Conservation (phyloP, 2,329 filamentous ascomycete species). For the Celoporthe dispersa region DNA sequence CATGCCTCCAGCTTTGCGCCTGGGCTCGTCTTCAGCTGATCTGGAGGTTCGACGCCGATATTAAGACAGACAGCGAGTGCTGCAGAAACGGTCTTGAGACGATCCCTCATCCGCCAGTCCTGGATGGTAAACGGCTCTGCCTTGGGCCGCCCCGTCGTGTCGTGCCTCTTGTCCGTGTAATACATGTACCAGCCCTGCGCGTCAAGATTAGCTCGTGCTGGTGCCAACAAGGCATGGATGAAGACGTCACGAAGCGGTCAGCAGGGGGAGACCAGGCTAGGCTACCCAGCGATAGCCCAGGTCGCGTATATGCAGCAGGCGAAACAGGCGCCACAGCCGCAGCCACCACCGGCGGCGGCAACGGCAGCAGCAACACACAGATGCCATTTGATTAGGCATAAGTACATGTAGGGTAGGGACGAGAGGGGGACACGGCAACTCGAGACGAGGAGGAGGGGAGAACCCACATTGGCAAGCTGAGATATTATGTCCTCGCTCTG, state of each 20-base stretch:
- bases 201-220: constrained; percentile 32
- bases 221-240: too few relatives aligned
- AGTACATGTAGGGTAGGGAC: neutral
- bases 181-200: constrained; percentile 98
- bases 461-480: constrained; percentile 76
- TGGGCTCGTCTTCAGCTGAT: constrained; percentile 93
- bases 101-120: constrained; percentile 97
- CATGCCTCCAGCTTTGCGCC: constrained; percentile 95
- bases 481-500: constrained; percentile 88
- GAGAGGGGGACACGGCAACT: neutral
- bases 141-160: constrained; percentile 88
- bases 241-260: neutral
- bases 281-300: too few relatives aligned
- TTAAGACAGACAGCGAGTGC: constrained; percentile 94
- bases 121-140: constrained; percentile 69
- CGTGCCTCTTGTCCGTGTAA: constrained; percentile 96
- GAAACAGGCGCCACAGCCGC: too few relatives aligned
- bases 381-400: too few relatives aligned
- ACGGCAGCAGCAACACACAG: too few relatives aligned
- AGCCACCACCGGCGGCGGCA: too few relatives aligned
- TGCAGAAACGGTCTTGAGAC: constrained; percentile 94
- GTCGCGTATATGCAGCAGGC: too few relatives aligned
- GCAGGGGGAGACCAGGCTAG: neutral
- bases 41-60: constrained; percentile 95
- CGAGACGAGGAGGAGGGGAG: constrained; percentile 16